Percentiles rank a stretch among this genome's conserved stretches.
Evolutionary conservation across 2,329 filamentous ascomycete species (phyloP).

Genomic region (Periconia macrospinosa): DNA sequence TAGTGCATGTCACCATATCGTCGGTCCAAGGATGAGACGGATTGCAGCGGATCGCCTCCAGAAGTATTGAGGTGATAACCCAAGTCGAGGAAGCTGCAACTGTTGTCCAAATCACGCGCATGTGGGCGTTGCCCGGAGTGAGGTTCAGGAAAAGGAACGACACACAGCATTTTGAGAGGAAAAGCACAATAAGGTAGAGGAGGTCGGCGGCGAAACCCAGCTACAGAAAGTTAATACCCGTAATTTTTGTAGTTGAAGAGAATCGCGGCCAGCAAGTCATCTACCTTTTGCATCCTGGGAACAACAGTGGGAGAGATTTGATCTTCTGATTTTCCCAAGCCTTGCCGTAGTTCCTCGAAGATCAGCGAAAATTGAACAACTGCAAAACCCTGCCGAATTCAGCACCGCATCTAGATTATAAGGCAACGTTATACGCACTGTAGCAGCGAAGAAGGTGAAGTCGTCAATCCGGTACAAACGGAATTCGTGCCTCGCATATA

Average conservation of each 20-base stretch:
- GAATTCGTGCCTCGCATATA: neutral
- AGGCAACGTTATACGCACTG: neutral
- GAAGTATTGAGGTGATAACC: neutral
- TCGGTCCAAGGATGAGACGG: neutral
- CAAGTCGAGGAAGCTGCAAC: neutral
- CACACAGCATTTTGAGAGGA: neutral
- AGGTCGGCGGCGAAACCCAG: neutral
- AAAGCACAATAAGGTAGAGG: neutral
- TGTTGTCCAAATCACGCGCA: slow-evolving; percentile 1
- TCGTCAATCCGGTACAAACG: neutral
- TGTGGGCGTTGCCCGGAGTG: neutral
- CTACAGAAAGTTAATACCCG: neutral
- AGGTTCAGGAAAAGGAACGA: neutral
- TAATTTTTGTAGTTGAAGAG: neutral
- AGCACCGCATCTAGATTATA: neutral
- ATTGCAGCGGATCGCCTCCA: neutral
- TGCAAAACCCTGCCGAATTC: neutral
- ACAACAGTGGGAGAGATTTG: neutral
- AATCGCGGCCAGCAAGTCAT: too few relatives aligned
- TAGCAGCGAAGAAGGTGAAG: neutral
- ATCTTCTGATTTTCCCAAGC: neutral
- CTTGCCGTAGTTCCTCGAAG: neutral
- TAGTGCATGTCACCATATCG: neutral
- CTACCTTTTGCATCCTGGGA: neutral
- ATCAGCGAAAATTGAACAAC: neutral